These are phyloP conservation scores for Buxus sempervirens DNA, from an alignment of 164 flowering plant genomes.

Conservation along the genomic window DNA sequence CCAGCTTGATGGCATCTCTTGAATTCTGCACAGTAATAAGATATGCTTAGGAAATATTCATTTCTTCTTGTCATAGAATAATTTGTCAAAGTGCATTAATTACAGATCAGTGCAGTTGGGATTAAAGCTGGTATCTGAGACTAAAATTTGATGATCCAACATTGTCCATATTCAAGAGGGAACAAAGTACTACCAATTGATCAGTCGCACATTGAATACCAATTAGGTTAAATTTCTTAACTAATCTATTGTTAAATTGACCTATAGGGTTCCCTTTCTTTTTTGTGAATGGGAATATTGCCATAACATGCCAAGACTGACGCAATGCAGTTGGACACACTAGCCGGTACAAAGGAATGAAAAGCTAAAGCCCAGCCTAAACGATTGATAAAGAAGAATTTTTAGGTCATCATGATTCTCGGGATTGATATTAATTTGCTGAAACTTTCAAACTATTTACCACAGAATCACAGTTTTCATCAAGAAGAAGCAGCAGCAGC, in stretches of 20 bases:
- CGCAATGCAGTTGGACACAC: no score
- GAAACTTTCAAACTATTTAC: no score
- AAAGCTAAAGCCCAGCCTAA: no score
- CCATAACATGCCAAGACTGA: no score
- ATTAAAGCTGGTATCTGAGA: background rate
- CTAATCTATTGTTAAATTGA: background rate
- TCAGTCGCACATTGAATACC: background rate
- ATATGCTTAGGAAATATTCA: background rate
- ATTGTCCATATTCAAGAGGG: background rate
- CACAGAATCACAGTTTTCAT: no score
- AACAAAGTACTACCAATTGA: background rate
- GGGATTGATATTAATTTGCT: no score
- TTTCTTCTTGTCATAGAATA: background rate
- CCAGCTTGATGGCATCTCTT: slow-evolving; percentile 30
- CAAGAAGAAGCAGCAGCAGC: background rate
- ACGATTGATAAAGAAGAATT: no score
- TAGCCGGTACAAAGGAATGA: no score
- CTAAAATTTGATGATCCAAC: background rate
- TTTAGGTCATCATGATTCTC: no score
- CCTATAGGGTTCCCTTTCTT: no score
- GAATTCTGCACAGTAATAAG: slow-evolving; percentile 41
- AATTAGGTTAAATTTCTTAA: background rate
- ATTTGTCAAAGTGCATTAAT: no score
- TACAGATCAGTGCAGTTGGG: background rate
- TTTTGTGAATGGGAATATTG: background rate